phyloP scores from a whole-genome alignment of 192 early-diverging fungal genomes.

The Coemansia sp. region DNA sequence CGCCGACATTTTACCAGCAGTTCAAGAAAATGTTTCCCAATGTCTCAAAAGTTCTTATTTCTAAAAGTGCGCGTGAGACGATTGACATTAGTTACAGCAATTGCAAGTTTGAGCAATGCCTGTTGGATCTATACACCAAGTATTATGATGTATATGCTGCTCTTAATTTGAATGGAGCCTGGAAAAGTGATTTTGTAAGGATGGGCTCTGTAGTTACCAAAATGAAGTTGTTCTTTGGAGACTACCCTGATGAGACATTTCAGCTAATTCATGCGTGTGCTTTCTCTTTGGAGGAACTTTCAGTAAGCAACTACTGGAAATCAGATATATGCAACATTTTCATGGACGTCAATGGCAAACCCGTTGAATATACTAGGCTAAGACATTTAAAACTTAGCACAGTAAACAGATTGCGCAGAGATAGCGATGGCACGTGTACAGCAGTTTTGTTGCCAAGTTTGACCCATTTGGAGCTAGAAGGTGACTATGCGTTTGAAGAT shows the following conservation, averaged over 20 bases:
- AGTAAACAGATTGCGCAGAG: too few species aligned
- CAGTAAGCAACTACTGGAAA: not conserved
- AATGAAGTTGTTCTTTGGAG: not conserved
- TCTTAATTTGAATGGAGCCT: not conserved
- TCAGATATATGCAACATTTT: too few species aligned
- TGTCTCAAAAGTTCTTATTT: not conserved
- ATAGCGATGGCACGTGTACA: too few species aligned
- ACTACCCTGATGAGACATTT: not conserved
- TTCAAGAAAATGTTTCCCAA: slow-evolving; percentile 3
- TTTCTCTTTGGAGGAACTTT: not conserved
- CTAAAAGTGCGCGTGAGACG: not conserved
- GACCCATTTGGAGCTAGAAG: not conserved
- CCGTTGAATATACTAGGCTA: too few species aligned
- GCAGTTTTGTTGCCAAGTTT: not conserved
- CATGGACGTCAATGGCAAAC: too few species aligned
- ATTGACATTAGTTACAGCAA: not conserved
- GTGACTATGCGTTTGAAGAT: not conserved
- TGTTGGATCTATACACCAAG: not conserved
- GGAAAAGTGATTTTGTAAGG: not conserved
- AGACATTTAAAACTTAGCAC: too few species aligned
- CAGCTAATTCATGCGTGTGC: not conserved
- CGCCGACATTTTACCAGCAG: not conserved
- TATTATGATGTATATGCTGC: not conserved
- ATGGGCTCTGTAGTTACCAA: not conserved
- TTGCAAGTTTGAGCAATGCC: not conserved